Percentiles rank a stretch among this genome's conserved stretches.
Evolutionary conservation across 169 alveolate genomes (phyloP).

Genomic region (Cryptosporidium parvum): DNA sequence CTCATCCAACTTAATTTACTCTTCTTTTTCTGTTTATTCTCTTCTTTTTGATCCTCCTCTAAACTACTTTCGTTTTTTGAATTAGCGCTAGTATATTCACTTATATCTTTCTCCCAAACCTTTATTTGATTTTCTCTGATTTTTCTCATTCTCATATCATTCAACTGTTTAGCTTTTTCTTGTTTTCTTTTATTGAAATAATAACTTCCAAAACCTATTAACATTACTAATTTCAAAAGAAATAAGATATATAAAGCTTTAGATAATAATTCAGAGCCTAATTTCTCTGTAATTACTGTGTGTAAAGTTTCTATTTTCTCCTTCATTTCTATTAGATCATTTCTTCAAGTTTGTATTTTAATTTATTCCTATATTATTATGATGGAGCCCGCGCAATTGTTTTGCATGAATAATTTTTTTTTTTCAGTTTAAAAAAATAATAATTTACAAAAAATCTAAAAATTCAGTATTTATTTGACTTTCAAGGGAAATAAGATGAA

Average conservation of each 20-base stretch:
- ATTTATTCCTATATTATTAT: neutral
- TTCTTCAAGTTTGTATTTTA: neutral
- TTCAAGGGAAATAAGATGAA: no score
- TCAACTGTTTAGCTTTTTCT: neutral
- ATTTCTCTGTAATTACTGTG: neutral
- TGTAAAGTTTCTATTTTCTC: neutral
- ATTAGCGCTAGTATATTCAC: neutral
- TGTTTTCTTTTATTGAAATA: neutral
- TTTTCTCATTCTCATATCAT: conserved; percentile 51
- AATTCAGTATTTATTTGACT: no score
- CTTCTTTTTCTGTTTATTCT: neutral
- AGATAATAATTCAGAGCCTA: neutral
- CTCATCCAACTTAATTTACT: conserved; percentile 12
- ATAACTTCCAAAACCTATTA: neutral
- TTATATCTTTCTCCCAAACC: conserved; percentile 59
- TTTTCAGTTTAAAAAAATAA: no score
- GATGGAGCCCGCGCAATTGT: neutral
- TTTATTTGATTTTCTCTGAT: conserved; percentile 55
- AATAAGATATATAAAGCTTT: neutral
- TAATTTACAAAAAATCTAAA: no score
- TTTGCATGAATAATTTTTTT: no score
- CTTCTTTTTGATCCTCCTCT: neutral
- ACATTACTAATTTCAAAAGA: neutral
- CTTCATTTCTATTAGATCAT: neutral
- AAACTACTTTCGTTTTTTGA: neutral